phyloP scores from a whole-genome alignment of 2,329 filamentous ascomycete genomes.

The Verticillium albo-atrum region DNA sequence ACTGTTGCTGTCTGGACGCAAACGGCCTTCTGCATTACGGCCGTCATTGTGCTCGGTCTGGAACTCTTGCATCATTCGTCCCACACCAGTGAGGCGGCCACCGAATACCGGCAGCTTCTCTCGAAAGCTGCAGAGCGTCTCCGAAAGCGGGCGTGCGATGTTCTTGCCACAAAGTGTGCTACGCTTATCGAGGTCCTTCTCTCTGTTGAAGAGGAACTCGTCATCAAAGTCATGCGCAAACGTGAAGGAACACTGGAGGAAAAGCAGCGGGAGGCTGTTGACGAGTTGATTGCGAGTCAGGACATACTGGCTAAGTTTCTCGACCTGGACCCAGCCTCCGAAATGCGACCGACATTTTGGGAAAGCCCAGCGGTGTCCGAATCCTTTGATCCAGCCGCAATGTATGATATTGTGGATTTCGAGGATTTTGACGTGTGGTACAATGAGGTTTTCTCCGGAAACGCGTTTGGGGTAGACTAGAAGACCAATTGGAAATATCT shows the following conservation, averaged over 20 bases:
- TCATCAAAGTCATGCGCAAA: slow-evolving; percentile 11
- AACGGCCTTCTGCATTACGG: slow-evolving; percentile 20
- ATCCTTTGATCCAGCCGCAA: background rate
- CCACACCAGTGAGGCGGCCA: slow-evolving; percentile 8
- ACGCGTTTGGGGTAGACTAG: background rate
- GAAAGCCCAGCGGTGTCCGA: background rate
- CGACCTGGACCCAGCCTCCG: background rate
- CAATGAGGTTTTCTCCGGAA: background rate
- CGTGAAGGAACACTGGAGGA: background rate
- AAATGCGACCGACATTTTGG: background rate
- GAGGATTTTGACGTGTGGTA: slow-evolving; percentile 3
- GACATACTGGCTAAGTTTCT: background rate
- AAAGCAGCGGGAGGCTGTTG: background rate
- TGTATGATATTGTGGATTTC: background rate
- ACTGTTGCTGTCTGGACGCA: slow-evolving; percentile 20
- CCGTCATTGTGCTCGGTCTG: slow-evolving; percentile 16
- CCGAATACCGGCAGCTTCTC: slow-evolving; percentile 5
- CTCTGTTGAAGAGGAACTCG: slow-evolving; percentile 14
- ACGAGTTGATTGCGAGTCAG: background rate
- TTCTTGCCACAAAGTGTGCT: slow-evolving; percentile 14
- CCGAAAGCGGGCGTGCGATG: slow-evolving; percentile 10
- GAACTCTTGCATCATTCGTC: slow-evolving; percentile 12
- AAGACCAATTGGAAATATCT: background rate
- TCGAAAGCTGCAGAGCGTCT: slow-evolving; percentile 8
- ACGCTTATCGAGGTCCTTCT: slow-evolving; percentile 15